These are phyloP conservation scores for Vararia minispora DNA, from an alignment of 768 basidiomycete genomes.

Conservation along the genomic window DNA sequence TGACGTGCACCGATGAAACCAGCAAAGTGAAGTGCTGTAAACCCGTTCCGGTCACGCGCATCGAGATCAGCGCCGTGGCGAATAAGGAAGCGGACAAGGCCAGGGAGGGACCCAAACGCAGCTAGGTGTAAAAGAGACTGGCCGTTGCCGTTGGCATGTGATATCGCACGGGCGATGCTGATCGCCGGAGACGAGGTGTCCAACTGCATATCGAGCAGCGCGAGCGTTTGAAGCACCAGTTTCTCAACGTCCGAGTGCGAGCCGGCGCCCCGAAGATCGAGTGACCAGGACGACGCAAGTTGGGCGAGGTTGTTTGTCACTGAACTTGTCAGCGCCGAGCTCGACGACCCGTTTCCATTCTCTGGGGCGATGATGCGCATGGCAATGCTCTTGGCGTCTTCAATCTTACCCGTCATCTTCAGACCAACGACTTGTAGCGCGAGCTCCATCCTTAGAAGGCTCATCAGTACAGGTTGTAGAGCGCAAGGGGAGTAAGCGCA, in stretches of 20 bases:
- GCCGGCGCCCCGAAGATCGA: conserved; percentile 42
- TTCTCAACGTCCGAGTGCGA: conserved; percentile 56
- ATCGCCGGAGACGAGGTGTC: conserved; percentile 31
- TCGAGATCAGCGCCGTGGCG: conserved; percentile 68
- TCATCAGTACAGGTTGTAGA: conserved; percentile 6
- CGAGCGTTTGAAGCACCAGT: conserved; percentile 71
- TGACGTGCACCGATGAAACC: conserved; percentile 50
- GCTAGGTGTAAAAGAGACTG: conserved; percentile 90
- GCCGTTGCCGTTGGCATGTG: conserved; percentile 55
- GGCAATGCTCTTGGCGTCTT: conserved; percentile 87
- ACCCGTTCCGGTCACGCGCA: conserved; percentile 80
- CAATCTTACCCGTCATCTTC: conserved; percentile 94
- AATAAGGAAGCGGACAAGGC: conserved; percentile 63
- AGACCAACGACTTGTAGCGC: conserved; percentile 91
- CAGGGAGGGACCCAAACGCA: conserved; percentile 62
- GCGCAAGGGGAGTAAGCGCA: conserved; percentile 30
- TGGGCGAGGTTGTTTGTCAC: conserved; percentile 26
- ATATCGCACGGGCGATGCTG: conserved; percentile 47
- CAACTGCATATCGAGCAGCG: conserved; percentile 57
- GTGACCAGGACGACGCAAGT: conserved; percentile 32
- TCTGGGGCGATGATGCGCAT: conserved; percentile 83
- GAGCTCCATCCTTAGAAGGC: conserved; percentile 69
- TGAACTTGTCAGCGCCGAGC: background rate
- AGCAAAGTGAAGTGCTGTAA: conserved; percentile 83
- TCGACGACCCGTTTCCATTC: conserved; percentile 22